These are phyloP conservation scores for Ilyonectria destructans DNA, from an alignment of 2,329 filamentous ascomycete genomes.

Conservation along the genomic window DNA sequence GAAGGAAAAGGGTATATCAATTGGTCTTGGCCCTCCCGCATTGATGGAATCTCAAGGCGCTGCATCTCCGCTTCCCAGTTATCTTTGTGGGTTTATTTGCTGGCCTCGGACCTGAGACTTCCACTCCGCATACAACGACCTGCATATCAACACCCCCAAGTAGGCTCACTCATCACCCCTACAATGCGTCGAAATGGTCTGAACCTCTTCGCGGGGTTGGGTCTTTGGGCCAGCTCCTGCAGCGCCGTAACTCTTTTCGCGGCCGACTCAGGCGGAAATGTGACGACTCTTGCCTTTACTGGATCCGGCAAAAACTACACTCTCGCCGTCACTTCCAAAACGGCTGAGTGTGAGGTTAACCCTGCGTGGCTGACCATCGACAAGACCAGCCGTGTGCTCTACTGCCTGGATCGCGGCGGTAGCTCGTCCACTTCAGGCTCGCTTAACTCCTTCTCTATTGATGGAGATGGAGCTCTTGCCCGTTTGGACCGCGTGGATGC, in stretches of 20 bases:
- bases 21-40: not conserved
- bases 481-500: conserved; percentile 37
- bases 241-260: conserved; percentile 43
- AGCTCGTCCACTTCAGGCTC: conserved; percentile 33
- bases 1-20: not conserved
- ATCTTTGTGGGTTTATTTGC: not conserved
- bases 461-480: conserved; percentile 26
- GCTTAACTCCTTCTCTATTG: conserved; percentile 43
- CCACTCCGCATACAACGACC: not conserved
- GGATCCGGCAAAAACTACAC: conserved; percentile 7
- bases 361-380: conserved; percentile 44
- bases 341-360: conserved; percentile 35
- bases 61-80: not conserved
- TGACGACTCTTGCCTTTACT: conserved; percentile 39
- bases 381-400: conserved; percentile 35
- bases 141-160: not conserved
- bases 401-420: conserved; percentile 42
- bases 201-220: conserved; percentile 21
- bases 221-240: conserved; percentile 18
- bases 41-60: not conserved
- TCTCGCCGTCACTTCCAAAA: conserved; percentile 29
- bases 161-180: not conserved
- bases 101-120: not conserved
- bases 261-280: conserved; percentile 42
- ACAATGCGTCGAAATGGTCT: conserved; percentile 17